A percentile compares a stretch with the other conserved stretches of the same genome.
Conservation (phyloP, 2,329 filamentous ascomycete genomes). For the Colletotrichum echinochloae region DNA sequence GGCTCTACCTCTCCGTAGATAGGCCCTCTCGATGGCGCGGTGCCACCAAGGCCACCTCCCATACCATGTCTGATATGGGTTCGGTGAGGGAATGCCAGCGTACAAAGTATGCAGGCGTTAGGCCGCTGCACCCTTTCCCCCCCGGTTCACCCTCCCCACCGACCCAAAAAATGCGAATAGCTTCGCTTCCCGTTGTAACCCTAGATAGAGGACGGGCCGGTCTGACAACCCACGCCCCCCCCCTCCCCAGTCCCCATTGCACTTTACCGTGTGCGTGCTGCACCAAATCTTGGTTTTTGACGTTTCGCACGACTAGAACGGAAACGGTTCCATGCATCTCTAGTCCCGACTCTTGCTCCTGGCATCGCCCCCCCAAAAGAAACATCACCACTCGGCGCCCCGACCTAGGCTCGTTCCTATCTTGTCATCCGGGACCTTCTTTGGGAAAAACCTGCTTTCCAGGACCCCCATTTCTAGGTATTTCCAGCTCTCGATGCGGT, state of each 20-base stretch:
- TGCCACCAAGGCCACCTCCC: constrained; percentile 6
- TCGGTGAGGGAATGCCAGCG: constrained; percentile 22
- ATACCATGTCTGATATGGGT: constrained; percentile 20
- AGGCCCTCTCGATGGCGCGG: constrained; percentile 3
- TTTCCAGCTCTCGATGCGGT: constrained; percentile 9
- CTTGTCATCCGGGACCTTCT: background rate
- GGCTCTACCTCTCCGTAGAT: constrained; percentile 17
- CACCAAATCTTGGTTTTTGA: constrained; percentile 7
- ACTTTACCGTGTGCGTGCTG: background rate
- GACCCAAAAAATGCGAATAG: constrained; percentile 30
- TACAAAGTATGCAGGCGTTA: constrained; percentile 11
- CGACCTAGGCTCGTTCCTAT: constrained; percentile 9
- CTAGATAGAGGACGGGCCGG: background rate
- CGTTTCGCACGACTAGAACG: background rate
- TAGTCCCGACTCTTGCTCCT: background rate
- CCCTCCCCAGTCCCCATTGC: background rate
- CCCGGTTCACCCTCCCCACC: background rate
- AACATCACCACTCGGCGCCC: constrained; percentile 17
- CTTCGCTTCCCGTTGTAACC: constrained; percentile 24
- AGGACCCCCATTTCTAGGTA: background rate
- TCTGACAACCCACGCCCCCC: background rate
- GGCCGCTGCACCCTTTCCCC: constrained; percentile 21
- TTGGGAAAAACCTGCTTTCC: constrained; percentile 30
- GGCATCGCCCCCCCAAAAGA: constrained; percentile 16
- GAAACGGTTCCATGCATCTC: background rate